A percentile compares a stretch with the other conserved stretches of the same genome.
These are phyloP conservation scores for Bryopsis sp. DNA, from an alignment of 139 green algal genomes.

Conservation along the genomic window DNA sequence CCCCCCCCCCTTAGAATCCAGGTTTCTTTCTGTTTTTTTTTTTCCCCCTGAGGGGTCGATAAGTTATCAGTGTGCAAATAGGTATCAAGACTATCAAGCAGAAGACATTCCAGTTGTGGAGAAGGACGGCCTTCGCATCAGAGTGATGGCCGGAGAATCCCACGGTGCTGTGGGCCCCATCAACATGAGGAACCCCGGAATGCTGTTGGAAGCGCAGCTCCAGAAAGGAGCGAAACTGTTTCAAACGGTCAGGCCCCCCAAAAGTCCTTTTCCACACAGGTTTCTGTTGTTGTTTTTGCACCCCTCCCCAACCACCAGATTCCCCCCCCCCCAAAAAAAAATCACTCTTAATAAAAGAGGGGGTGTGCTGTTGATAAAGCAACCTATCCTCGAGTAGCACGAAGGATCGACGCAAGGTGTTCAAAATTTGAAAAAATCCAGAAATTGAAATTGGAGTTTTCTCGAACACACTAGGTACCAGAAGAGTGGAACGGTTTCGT, in stretches of 20 bases:
- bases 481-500: conserved; percentile 55
- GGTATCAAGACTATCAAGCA: conserved; percentile 75
- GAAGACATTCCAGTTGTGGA: conserved; percentile 55
- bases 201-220: conserved; percentile 72
- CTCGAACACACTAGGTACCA: conserved; percentile 15
- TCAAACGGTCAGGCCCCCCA: conserved; percentile 27
- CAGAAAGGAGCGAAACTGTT: conserved; percentile 30
- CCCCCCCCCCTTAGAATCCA: too few species aligned
- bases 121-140: conserved; percentile 35
- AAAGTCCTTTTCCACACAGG: not conserved
- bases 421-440: too few species aligned
- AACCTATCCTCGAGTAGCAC: too few species aligned
- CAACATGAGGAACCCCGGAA: conserved; percentile 67
- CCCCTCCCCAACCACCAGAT: too few species aligned
- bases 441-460: conserved; percentile 1
- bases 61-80: too few species aligned
- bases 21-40: too few species aligned
- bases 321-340: too few species aligned
- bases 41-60: too few species aligned
- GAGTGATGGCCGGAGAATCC: conserved; percentile 68
- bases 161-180: conserved; percentile 46
- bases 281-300: not conserved
- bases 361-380: too few species aligned
- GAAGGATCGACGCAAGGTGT: too few species aligned
- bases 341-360: too few species aligned